Percentiles rank a stretch among this genome's conserved stretches.
Evolutionary conservation across 192 early-diverging fungal genomes (phyloP).

Genomic region (Mortierella claussenii): DNA sequence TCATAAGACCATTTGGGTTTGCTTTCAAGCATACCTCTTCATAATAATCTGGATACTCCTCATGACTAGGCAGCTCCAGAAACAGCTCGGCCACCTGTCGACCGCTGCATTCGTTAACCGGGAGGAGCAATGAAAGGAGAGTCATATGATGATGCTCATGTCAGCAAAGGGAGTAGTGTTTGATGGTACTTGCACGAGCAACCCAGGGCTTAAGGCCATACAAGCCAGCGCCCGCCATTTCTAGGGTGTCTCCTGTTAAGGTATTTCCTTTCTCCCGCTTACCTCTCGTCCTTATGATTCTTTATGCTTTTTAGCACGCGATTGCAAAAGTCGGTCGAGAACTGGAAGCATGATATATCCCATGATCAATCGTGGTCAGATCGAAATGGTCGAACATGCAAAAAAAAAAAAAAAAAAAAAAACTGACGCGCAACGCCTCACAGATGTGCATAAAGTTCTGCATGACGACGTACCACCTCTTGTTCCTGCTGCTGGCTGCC

Average conservation of each 20-base stretch:
- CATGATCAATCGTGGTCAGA: neutral
- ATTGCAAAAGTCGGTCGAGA: constrained; percentile 34
- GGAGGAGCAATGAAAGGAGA: too few species aligned
- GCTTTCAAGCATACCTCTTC: constrained; percentile 46
- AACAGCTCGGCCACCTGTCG: constrained; percentile 82
- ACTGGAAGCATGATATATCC: constrained; percentile 17
- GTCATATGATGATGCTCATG: too few species aligned
- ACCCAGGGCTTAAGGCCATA: too few species aligned
- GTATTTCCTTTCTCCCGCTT: too few species aligned
- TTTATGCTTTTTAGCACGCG: constrained; percentile 40
- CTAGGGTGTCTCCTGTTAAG: too few species aligned
- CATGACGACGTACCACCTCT: constrained; percentile 23
- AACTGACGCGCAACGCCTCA: neutral
- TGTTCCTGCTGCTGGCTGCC: constrained; percentile 29
- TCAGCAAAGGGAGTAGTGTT: too few species aligned
- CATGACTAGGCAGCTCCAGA: constrained; percentile 76
- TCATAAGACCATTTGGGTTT: neutral
- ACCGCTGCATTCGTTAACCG: constrained; percentile 53
- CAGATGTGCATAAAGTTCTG: neutral
- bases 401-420: neutral
- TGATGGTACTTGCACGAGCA: too few species aligned
- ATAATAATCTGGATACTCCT: constrained; percentile 94
- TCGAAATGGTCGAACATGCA: neutral
- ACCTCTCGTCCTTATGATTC: constrained; percentile 47
- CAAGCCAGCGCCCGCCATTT: too few species aligned